Evolutionary conservation across 2,329 filamentous ascomycete species (phyloP).

Genomic region (Fusarium setosum): DNA sequence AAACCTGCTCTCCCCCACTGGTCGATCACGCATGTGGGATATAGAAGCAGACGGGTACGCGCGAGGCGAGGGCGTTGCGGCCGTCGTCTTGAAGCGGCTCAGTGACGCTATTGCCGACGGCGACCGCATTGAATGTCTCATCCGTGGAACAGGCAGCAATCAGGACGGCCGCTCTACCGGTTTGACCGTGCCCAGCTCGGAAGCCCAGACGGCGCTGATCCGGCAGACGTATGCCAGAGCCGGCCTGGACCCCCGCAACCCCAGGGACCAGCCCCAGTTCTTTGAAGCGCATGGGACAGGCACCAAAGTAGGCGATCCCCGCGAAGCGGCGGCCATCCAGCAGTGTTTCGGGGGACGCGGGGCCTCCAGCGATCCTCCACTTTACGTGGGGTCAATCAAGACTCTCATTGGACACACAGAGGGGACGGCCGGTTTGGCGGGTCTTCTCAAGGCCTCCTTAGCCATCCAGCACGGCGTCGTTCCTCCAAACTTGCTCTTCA

Average conservation of each 20-base stretch:
- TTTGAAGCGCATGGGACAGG: conserved; percentile 59
- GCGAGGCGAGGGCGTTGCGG: conserved; percentile 60
- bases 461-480: conserved; percentile 34
- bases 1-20: conserved; percentile 12
- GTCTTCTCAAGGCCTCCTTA: conserved; percentile 30
- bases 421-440: conserved; percentile 39
- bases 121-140: conserved; percentile 40
- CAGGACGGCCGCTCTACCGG: conserved; percentile 44
- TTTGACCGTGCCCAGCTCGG: conserved; percentile 59
- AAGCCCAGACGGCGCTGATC: conserved; percentile 55
- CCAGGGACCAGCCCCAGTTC: conserved; percentile 50
- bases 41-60: conserved; percentile 19
- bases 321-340: conserved; percentile 52
- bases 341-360: conserved; percentile 47
- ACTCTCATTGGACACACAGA: conserved; percentile 43
- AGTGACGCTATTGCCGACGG: conserved; percentile 52
- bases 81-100: conserved; percentile 60
- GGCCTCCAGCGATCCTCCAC: not conserved
- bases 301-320: conserved; percentile 58
- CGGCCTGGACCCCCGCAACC: conserved; percentile 48
- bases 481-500: conserved; percentile 47
- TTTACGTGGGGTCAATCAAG: conserved; percentile 45
- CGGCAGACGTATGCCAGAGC: conserved; percentile 50
- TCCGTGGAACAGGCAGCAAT: not conserved
- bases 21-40: conserved; percentile 22